Percentiles rank a stretch among this genome's conserved stretches.
These are phyloP conservation scores for Hemisphaericaspora xylofermentans DNA, from an alignment of 1,139 yeast genomes.

Conservation along the genomic window DNA sequence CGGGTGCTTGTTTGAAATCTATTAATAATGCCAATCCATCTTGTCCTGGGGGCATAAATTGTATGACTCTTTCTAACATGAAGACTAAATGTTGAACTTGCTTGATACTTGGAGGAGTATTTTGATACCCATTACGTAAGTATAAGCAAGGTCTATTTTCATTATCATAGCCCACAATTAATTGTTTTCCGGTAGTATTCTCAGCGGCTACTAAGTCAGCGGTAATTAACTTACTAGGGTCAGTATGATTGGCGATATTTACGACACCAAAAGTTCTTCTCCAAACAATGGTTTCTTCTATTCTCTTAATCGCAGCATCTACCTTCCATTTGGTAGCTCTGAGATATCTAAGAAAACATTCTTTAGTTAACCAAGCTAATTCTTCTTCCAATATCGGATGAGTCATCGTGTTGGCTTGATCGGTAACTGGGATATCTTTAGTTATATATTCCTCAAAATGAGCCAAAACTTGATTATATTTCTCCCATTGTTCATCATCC, in stretches of 20 bases:
- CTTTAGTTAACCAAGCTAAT: constrained; percentile 87
- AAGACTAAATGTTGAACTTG: constrained; percentile 75
- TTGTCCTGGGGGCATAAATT: constrained; percentile 51
- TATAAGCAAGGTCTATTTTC: constrained; percentile 88
- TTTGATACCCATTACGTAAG: constrained; percentile 88
- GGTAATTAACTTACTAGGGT: constrained; percentile 47
- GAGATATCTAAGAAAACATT: constrained; percentile 81
- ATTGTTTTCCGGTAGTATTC: constrained; percentile 84
- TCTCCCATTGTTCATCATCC: constrained; percentile 27
- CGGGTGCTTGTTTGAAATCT: constrained; percentile 72
- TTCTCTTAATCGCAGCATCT: constrained; percentile 67
- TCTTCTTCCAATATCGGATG: constrained; percentile 50
- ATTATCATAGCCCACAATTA: constrained; percentile 84
- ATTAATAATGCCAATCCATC: constrained; percentile 48
- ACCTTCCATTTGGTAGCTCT: constrained; percentile 90
- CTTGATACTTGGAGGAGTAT: constrained; percentile 79
- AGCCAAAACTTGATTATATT: constrained; percentile 26
- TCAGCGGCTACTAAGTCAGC: constrained; percentile 67
- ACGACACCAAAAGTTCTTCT: constrained; percentile 88
- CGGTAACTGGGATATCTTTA: constrained; percentile 25
- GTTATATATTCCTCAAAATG: constrained; percentile 24
- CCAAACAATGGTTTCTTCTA: constrained; percentile 81
- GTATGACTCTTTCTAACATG: constrained; percentile 49
- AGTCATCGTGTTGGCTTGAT: constrained; percentile 19
- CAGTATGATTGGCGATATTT: constrained; percentile 46